Evolutionary conservation across 2,329 filamentous ascomycete species (phyloP), one percentile per base, ranked within the genome.

Genomic region (Penicillium hordei): DNA sequence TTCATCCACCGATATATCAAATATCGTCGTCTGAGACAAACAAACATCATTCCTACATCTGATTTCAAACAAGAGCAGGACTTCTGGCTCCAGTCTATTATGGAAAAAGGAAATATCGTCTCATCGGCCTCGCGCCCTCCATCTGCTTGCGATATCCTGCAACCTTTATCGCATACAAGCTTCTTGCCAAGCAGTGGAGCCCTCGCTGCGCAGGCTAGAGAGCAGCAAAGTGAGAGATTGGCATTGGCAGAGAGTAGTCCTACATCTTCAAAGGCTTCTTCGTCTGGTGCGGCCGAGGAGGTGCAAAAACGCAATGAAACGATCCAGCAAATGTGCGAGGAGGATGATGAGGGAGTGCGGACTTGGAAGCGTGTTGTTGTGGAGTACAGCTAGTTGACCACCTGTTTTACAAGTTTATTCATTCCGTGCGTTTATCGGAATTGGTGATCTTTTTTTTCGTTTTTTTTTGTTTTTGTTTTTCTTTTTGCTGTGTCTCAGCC

Each of bases 281-380:
- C 19, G 0, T 33, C 29, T 38, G 52, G 46, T 17, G 7, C 15
- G 1, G 27, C 27, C 10, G 48, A 43, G 0, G 33, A 64, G 7
- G 59, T 73, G 21, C 66, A 69, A 52, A 71, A 68, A 56, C 68
- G 67, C 42, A 71, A 58, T 15, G 66, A 75, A 54, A 65, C 67
- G 5, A 63, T 70, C n/a, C 69, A 74, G 49, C 58, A 71, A 46
- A 65, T 75, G 58, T 65, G 62, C 12, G 66, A 72, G 48, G 62
- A 59, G 25, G 72, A 74, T 52, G 61, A 58, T 21, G 65, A 72
- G 17, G 72, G 72, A 10, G 55, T 60, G 25, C 68, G 72, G 23
- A 71, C 66, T 29, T 76, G 72, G 69, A 68, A 65, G 58, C 65
- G 75, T 25, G 64, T 70, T 43, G 68, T 75, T 46, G 59, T 75